A percentile compares a stretch with the other conserved stretches of the same genome.
Conservation (phyloP, 768 basidiomycete species). For the Pleurotus giganteus region DNA sequence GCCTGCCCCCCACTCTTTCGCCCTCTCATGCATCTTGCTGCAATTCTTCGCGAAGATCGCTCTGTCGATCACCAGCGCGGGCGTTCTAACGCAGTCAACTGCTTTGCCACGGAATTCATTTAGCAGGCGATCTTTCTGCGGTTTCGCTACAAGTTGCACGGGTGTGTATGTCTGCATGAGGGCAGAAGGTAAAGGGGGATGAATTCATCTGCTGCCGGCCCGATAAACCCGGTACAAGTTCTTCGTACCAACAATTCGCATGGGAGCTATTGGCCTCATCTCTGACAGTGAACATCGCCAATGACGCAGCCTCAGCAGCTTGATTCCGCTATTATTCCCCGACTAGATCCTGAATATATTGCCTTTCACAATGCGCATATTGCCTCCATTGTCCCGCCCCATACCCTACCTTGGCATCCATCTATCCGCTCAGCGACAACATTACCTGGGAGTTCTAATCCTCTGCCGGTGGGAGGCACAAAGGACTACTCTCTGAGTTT, state of each 20-base stretch:
- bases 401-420: slow-evolving; percentile 63
- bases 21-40: slow-evolving; percentile 64
- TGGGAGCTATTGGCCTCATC: not conserved
- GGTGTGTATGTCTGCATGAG: slow-evolving; percentile 46
- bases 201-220: not conserved
- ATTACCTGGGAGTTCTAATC: slow-evolving; percentile 55
- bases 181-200: not conserved
- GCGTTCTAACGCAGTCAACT: slow-evolving; percentile 63
- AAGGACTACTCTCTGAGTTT: slow-evolving; percentile 52
- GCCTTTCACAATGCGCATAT: slow-evolving; percentile 56
- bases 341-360: slow-evolving; percentile 66
- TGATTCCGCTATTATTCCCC: slow-evolving; percentile 56
- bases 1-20: slow-evolving; percentile 61
- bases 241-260: too few species aligned
- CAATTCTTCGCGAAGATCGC: slow-evolving; percentile 73
- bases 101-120: slow-evolving; percentile 56
- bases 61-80: slow-evolving; percentile 77
- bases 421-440: slow-evolving; percentile 47
- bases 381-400: slow-evolving; percentile 43
- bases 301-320: slow-evolving; percentile 43
- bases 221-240: too few species aligned
- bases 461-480: slow-evolving; percentile 53
- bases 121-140: slow-evolving; percentile 48
- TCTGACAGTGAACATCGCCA: not conserved
- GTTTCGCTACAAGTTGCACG: slow-evolving; percentile 33